Conservation (phyloP, 2,329 filamentous ascomycete genomes). For the Apiospora pterosperma region DNA sequence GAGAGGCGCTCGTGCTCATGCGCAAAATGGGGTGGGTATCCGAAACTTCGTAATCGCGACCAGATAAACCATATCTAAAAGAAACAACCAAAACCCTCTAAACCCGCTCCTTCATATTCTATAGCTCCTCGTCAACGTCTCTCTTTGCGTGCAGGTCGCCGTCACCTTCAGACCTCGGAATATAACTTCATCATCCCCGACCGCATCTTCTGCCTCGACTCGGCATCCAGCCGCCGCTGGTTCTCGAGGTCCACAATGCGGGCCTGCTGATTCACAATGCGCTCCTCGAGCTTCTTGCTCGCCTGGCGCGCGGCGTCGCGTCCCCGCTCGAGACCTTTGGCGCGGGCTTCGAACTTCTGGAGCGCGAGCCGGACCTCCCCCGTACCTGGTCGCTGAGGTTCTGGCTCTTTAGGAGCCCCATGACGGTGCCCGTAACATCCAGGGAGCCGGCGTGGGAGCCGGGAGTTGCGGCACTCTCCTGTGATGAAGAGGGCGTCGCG, state of each 20-base stretch:
- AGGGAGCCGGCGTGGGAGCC: slow-evolving; percentile 12
- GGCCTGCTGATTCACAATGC: slow-evolving; percentile 33
- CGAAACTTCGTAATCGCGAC: background rate
- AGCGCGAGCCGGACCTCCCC: slow-evolving; percentile 41
- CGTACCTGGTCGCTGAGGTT: slow-evolving; percentile 37
- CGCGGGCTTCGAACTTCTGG: slow-evolving; percentile 52
- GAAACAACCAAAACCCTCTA: too few species aligned
- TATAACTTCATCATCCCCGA: slow-evolving; percentile 32
- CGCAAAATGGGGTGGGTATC: background rate
- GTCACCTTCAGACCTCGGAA: slow-evolving; percentile 8
- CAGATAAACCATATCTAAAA: background rate
- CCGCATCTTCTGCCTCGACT: slow-evolving; percentile 34
- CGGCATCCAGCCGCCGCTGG: slow-evolving; percentile 25
- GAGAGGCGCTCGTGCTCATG: background rate
- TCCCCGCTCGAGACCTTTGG: slow-evolving; percentile 60
- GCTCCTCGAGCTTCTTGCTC: slow-evolving; percentile 58
- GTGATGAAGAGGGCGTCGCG: slow-evolving; percentile 15
- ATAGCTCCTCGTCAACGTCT: background rate
- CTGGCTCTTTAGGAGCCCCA: slow-evolving; percentile 42
- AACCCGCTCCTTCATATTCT: background rate
- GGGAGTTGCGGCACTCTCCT: slow-evolving; percentile 12
- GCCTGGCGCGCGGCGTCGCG: slow-evolving; percentile 63
- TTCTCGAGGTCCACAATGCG: slow-evolving; percentile 37
- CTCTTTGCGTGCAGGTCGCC: background rate
- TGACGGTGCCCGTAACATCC: slow-evolving; percentile 42